Base-by-base conservation (phyloP, 83 land plant genomes). In the Isoetes engelmannii region DNA sequence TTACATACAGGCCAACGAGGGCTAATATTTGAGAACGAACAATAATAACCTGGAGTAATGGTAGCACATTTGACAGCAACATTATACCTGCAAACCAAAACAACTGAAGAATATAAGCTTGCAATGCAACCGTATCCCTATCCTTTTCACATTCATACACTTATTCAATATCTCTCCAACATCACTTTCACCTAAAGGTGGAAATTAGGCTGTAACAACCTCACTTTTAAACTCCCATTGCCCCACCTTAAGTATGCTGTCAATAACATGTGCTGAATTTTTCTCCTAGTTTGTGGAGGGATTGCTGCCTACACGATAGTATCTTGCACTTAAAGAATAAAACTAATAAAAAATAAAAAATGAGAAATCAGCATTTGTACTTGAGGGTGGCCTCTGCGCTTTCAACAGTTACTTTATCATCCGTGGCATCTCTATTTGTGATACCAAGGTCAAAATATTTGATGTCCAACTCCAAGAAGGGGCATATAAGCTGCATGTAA, bases 41-140 rank as follows among this genome's bases (percentile, higher is more conserved):
- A n/a, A 54, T 44, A 76, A 82, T 63, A 19, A 89, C 93, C 93
- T 44, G 93, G 93, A 72, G 93, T 89, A 10, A 89, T 89, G 12
- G 93, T 89, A 47, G 93, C 93, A 84, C 93, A 89, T 54, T 89
- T 89, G 4, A 89, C 71, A 42, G 89, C 93, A 69, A 89, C 93
- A 75, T 89, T 89, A 61, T 89, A 89, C 84, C 93, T 89, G 85
- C 61, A 43, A 70, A 21, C 13, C 10, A 44, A 37, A 51, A 12
- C 2, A 28, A 28, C 37, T 28, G 37, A 0, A 28, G 37, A 28
- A 0, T 0, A 0, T 28, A 28, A 28, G 37, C 2, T 28, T 28
- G 37, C 0, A 28, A 28, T 28, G 37, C 37, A 28, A 28, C 37
- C 2, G 37, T 28, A n/a, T n/a, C n/a, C 37, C 37, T 28, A 28